Evolutionary conservation across 768 basidiomycete genomes (phyloP).

Genomic region (Suillus sp.): DNA sequence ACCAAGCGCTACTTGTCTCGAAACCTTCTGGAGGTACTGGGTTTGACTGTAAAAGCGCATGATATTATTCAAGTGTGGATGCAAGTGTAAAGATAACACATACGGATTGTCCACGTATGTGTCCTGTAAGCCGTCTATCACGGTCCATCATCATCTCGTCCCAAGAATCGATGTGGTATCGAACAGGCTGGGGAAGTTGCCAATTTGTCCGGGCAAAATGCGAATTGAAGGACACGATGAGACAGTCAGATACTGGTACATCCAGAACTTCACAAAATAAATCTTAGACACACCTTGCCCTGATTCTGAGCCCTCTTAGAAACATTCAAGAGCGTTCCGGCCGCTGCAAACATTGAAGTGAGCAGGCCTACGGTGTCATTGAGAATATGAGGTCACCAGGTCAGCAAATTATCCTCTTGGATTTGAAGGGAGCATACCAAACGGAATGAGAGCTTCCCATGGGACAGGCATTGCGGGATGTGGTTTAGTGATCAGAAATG

Average conservation of each 20-base stretch:
- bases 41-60: constrained; percentile 51
- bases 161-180: constrained; percentile 87
- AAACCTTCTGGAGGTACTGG: constrained; percentile 69
- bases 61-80: not conserved
- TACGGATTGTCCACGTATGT: constrained; percentile 83
- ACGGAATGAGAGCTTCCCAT: constrained; percentile 96
- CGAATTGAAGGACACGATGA: not conserved
- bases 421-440: constrained; percentile 52
- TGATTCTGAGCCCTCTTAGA: constrained; percentile 83
- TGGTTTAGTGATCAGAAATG: not conserved
- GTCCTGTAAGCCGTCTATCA: constrained; percentile 86
- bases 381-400: constrained; percentile 6
- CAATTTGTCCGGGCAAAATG: not conserved
- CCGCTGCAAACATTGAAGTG: constrained; percentile 86
- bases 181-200: constrained; percentile 58
- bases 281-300: constrained; percentile 69
- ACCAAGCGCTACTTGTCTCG: constrained; percentile 74
- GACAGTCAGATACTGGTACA: not conserved
- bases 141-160: constrained; percentile 96
- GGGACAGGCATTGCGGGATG: constrained; percentile 81
- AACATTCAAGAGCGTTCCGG: constrained; percentile 83
- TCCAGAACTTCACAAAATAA: not conserved
- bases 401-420: not conserved
- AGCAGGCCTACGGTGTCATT: constrained; percentile 60
- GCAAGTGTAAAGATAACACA: constrained; percentile 32